phyloP scores from a whole-genome alignment of 1,139 yeast genomes.

The Hyphopichia wangnamkhiaoensis region DNA sequence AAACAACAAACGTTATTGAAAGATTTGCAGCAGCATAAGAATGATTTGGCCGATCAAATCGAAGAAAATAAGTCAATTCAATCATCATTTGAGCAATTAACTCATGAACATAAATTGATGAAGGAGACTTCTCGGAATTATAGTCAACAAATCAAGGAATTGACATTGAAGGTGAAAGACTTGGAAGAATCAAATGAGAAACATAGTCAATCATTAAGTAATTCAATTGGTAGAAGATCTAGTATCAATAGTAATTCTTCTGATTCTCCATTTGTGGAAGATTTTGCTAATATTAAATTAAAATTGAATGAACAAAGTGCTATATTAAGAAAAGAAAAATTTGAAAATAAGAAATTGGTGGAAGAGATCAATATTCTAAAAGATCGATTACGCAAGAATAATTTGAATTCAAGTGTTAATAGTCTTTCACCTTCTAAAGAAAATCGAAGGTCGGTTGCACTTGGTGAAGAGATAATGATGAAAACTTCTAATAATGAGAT shows the following conservation, averaged over 20 bases:
- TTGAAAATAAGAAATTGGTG: slow-evolving; percentile 54
- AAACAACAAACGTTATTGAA: slow-evolving; percentile 7
- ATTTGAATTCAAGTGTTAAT: slow-evolving; percentile 22
- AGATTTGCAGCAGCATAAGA: slow-evolving; percentile 5
- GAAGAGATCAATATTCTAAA: slow-evolving; percentile 62
- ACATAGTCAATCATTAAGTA: slow-evolving; percentile 9
- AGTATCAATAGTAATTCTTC: slow-evolving; percentile 16
- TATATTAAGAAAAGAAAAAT: slow-evolving; percentile 49
- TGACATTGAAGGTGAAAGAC: slow-evolving; percentile 11
- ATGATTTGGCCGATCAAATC: not conserved
- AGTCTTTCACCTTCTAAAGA: slow-evolving; percentile 25
- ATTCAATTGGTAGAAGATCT: not conserved
- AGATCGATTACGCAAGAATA: slow-evolving; percentile 26
- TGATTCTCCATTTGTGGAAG: slow-evolving; percentile 38
- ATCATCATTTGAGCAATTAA: slow-evolving; percentile 5
- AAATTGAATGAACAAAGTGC: slow-evolving; percentile 57
- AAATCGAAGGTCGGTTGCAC: slow-evolving; percentile 32
- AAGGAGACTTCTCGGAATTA: not conserved
- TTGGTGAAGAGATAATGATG: slow-evolving; percentile 31
- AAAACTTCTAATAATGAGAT: slow-evolving; percentile 32
- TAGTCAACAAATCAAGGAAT: slow-evolving; percentile 9
- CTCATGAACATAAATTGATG: slow-evolving; percentile 6
- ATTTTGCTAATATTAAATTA: slow-evolving; percentile 51
- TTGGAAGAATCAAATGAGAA: slow-evolving; percentile 12
- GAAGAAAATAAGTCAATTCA: slow-evolving; percentile 4